Percentiles rank a stretch among this genome's conserved stretches.
phyloP scores from a whole-genome alignment of 2,329 filamentous ascomycete species.

The Verticillium tricorpus region DNA sequence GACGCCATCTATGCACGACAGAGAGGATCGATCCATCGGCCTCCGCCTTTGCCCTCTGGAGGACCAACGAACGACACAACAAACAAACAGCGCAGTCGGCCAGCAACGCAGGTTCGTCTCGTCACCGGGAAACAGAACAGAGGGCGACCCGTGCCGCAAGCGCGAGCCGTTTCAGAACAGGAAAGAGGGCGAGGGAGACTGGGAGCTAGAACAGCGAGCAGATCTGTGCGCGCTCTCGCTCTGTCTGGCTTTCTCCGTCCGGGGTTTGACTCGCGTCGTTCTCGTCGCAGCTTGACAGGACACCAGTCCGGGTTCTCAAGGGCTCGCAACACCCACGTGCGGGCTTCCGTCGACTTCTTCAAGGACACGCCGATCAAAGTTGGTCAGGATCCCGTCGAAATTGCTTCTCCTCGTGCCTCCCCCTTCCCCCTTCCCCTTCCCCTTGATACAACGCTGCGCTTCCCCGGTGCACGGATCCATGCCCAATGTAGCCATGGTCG shows the following conservation, averaged over 20 bases:
- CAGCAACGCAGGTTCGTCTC: not conserved
- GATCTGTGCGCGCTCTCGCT: not conserved
- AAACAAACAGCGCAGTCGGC: not conserved
- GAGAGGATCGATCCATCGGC: not conserved
- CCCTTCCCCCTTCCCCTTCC: not conserved
- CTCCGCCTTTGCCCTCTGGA: not conserved
- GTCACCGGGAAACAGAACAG: not conserved
- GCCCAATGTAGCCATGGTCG: not conserved
- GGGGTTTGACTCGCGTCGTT: not conserved
- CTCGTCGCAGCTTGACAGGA: not conserved
- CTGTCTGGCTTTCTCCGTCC: not conserved
- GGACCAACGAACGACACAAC: not conserved
- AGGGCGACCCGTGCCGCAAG: not conserved
- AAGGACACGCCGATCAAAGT: not conserved
- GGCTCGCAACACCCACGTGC: not conserved
- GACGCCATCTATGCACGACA: not conserved
- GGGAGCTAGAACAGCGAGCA: not conserved
- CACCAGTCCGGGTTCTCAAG: not conserved
- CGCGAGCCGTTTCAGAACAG: not conserved
- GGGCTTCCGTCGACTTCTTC: not conserved
- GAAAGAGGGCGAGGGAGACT: no score
- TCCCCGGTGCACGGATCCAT: not conserved
- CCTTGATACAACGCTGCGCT: not conserved
- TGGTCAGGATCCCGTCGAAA: not conserved
- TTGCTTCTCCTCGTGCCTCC: not conserved